phyloP scores from a whole-genome alignment of 2,329 filamentous ascomycete genomes.

The Xylaria multiplex region DNA sequence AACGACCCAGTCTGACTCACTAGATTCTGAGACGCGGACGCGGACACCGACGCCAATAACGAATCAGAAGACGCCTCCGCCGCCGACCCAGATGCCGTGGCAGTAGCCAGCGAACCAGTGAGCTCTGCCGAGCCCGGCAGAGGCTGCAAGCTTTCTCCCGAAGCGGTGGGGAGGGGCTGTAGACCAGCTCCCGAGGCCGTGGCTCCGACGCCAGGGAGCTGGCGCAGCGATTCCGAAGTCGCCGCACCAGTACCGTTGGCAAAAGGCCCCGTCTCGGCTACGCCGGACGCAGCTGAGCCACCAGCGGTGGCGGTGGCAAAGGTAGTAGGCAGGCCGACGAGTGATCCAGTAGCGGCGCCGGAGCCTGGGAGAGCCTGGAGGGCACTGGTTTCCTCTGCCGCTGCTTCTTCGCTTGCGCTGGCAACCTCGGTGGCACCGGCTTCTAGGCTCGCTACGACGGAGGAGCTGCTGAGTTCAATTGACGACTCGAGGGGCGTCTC shows the following conservation, averaged over 20 bases:
- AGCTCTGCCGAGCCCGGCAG: conserved; percentile 9
- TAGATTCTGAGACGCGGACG: conserved; percentile 1
- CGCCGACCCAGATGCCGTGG: conserved; percentile 2
- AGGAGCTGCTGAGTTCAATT: neutral
- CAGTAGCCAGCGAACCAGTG: conserved; percentile 13
- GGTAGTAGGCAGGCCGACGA: conserved; percentile 20
- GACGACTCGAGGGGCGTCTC: conserved; percentile 30
- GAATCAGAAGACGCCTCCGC: neutral
- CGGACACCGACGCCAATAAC: neutral
- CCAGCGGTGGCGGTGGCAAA: conserved; percentile 15
- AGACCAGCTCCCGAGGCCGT: neutral
- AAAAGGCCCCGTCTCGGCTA: neutral
- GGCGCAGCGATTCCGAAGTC: conserved; percentile 18
- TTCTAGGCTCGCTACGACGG: neutral
- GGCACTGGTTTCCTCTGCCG: conserved; percentile 3
- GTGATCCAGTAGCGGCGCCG: conserved; percentile 17
- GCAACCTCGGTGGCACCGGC: neutral
- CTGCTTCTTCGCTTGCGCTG: conserved; percentile 5
- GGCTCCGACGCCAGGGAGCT: conserved; percentile 15
- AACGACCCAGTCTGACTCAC: conserved; percentile 24
- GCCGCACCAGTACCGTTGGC: neutral
- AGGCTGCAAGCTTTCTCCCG: conserved; percentile 13
- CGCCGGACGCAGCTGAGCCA: neutral
- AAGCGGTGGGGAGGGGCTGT: conserved; percentile 7
- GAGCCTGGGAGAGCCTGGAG: conserved; percentile 30